phyloP scores from a whole-genome alignment of 2,329 filamentous ascomycete genomes.

The Fusarium sp. region DNA sequence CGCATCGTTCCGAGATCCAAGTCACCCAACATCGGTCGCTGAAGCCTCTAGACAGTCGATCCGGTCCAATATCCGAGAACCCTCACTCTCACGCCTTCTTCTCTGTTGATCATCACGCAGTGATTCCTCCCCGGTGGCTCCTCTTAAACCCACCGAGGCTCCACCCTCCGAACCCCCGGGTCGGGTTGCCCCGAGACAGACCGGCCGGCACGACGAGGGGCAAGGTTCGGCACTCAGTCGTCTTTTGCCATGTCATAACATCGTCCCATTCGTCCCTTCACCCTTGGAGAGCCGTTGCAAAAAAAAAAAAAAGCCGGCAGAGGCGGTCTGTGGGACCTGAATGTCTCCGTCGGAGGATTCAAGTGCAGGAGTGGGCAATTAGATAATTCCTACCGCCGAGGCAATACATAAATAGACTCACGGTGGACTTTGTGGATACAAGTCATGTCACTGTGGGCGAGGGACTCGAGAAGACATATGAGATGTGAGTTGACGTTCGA shows the following conservation, averaged over 20 bases:
- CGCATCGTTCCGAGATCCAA: neutral
- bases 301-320: neutral
- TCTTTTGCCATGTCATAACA: conserved; percentile 2
- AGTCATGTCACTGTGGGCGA: no score
- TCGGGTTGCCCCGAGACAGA: conserved; percentile 5
- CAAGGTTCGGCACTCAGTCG: neutral
- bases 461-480: no score
- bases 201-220: neutral
- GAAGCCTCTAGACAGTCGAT: neutral
- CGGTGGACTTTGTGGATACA: no score
- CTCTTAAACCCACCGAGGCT: neutral
- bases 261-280: neutral
- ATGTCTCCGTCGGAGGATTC: neutral
- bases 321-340: neutral
- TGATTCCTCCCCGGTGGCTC: neutral
- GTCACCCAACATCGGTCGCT: neutral
- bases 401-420: no score
- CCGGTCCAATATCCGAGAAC: neutral
- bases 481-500: no score
- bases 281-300: neutral
- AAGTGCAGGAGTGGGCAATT: neutral
- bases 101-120: neutral
- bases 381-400: no score
- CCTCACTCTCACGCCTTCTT: neutral
- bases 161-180: conserved; percentile 4